Conservation (phyloP, 805 yeast genomes). For the Wickerhamomyces sydowiorum region DNA sequence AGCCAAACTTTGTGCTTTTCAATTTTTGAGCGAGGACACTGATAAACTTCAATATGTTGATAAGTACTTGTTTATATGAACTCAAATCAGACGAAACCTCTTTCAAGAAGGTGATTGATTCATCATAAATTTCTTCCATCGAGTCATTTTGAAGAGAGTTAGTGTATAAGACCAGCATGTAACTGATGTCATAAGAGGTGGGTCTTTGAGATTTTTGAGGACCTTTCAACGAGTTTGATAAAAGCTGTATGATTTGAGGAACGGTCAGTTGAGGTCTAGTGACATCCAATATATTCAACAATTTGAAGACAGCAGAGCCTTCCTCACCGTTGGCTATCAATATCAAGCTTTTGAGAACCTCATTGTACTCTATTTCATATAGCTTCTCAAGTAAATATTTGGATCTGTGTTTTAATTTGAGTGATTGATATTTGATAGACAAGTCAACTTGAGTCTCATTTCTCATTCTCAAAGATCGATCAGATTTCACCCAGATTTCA, state of each 20-base stretch:
- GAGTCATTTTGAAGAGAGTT: conserved; percentile 68
- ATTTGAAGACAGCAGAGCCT: conserved; percentile 40
- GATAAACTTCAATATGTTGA: conserved; percentile 48
- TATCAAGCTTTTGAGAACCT: conserved; percentile 64
- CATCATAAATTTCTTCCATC: conserved; percentile 71
- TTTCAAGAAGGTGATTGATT: conserved; percentile 51
- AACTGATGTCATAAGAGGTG: conserved; percentile 8
- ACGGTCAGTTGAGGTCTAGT: conserved; percentile 72
- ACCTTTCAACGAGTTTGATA: conserved; percentile 40
- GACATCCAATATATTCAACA: conserved; percentile 78
- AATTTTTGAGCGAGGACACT: conserved; percentile 51
- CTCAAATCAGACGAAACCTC: conserved; percentile 45
- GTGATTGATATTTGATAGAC: conserved; percentile 41
- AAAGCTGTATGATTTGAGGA: conserved; percentile 57
- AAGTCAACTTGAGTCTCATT: conserved; percentile 17
- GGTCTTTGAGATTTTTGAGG: conserved; percentile 19
- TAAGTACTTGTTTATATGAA: conserved; percentile 42
- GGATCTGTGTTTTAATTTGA: conserved; percentile 64
- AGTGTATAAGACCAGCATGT: conserved; percentile 49
- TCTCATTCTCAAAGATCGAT: conserved; percentile 24
- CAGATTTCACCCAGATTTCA: conserved; percentile 70
- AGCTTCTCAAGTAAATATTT: conserved; percentile 59
- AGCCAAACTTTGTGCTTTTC: conserved; percentile 54
- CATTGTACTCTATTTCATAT: conserved; percentile 64
- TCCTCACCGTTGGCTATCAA: conserved; percentile 21